Conservation (phyloP, 2,329 filamentous ascomycete genomes). For the Blumeria graminis region DNA sequence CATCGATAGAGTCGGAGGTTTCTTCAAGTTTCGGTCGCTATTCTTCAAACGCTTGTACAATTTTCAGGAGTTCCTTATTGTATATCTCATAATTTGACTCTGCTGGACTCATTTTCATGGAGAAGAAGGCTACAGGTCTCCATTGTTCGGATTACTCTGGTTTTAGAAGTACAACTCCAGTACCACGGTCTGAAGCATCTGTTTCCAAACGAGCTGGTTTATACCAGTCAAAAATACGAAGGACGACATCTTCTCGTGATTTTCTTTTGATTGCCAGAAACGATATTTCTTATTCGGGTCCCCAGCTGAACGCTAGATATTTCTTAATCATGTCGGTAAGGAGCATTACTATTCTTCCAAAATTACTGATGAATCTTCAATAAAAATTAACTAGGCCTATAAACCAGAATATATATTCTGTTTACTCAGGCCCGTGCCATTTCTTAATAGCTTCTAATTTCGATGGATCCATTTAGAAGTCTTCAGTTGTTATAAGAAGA, state of each 20-base stretch:
- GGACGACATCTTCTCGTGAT: not conserved
- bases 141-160: not conserved
- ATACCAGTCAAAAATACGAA: not conserved
- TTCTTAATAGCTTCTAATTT: not conserved
- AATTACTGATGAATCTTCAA: not conserved
- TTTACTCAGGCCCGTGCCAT: too few relatives aligned
- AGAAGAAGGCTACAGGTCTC: not conserved
- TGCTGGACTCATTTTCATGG: not conserved
- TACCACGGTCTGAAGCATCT: too few relatives aligned
- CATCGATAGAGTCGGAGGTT: not conserved
- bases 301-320: not conserved
- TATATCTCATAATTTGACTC: not conserved
- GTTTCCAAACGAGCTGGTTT: not conserved
- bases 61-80: not conserved
- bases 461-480: not conserved
- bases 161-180: not conserved
- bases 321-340: not conserved
- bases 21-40: not conserved
- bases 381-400: not conserved
- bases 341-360: too few relatives aligned
- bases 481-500: not conserved
- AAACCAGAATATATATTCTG: not conserved
- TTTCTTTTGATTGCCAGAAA: not conserved
- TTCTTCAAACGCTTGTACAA: not conserved
- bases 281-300: not conserved